A percentile compares a stretch with the other conserved stretches of the same genome.
Conservation (phyloP, 257 asterid species). For the Salvia splendens region DNA sequence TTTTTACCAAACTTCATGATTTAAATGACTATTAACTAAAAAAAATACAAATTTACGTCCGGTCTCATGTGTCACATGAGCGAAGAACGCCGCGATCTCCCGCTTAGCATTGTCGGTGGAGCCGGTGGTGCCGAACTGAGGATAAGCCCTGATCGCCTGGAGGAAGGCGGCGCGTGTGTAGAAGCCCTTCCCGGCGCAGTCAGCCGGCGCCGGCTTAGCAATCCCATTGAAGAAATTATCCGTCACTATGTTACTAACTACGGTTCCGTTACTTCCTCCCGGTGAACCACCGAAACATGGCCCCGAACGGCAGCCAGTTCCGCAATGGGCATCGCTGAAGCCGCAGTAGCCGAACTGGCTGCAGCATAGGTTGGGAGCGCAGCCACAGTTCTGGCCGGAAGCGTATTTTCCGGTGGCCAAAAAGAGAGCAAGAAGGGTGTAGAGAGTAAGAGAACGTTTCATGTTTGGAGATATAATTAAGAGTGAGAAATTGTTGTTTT, state of each 20-base stretch:
- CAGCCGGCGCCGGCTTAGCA: constrained; percentile 35
- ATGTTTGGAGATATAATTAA: background rate
- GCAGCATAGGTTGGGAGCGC: constrained; percentile 45
- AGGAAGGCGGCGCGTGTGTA: too few relatives aligned
- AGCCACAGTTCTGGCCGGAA: constrained; percentile 47
- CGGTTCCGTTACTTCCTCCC: constrained; percentile 9
- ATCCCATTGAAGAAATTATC: constrained; percentile 41
- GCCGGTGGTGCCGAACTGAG: constrained; percentile 36
- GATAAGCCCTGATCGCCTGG: constrained; percentile 41
- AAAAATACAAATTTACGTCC: constrained; percentile 43
- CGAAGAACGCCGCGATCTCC: constrained; percentile 59
- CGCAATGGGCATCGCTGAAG: constrained; percentile 38
- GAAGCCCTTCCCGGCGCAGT: constrained; percentile 51
- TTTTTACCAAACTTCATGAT: too few relatives aligned
- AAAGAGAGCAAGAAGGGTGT: constrained; percentile 28
- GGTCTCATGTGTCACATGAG: constrained; percentile 57
- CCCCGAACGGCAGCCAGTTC: constrained; percentile 36
- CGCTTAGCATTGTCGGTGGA: constrained; percentile 47
- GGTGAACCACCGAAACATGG: too few relatives aligned
- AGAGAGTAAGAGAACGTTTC: constrained; percentile 1
- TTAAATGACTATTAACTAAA: too few relatives aligned
- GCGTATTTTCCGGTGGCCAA: constrained; percentile 17
- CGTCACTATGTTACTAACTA: constrained; percentile 30
- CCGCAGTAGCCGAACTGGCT: constrained; percentile 55
- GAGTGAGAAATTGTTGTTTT: background rate